Evolutionary conservation across 2,329 filamentous ascomycete species (phyloP), one percentile per base, ranked within the genome.

Genomic region (Aspergillus ruber): DNA sequence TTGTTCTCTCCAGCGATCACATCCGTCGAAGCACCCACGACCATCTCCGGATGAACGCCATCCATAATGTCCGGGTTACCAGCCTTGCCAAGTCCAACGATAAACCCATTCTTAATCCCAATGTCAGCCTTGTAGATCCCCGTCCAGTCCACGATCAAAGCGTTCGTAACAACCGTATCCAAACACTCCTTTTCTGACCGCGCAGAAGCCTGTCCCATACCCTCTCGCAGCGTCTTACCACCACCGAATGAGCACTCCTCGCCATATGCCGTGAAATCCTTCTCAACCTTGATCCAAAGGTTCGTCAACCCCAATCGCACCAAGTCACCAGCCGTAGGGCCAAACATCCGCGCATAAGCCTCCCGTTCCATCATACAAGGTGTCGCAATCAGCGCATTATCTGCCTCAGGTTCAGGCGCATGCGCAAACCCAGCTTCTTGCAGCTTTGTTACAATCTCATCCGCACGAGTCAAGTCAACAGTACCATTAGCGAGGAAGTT

Each of bases 11-110:
- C 90, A 15, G 91, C 89, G 63, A 97, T 83, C 18, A 96, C 88
- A 73, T 97, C 91, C 0, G 91, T 97, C 56, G 86, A 88, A 53
- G 84, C 85, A 9, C 91, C 91, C 8, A 96, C 82, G 1, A 95
- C 74, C 83, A 97, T 82, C 47, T 83, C 78, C 0, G 82, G 75
- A 50, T 85, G 76, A 6, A 97, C 88, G 4, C 88, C 88, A 27
- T 93, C 85, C 91, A 96, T 96, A 42, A 95, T 82, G 69, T 97
- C 91, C n/a, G 91, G 91, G 61, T 96, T 97, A 17, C 91, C 91
- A 13, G 91, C 89, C 70, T 97, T 96, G 50, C 91, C 91, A 57
- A 97, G 91, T 0, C 83, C 91, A 23, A 85, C 84, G 60, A 97
- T 96, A 35, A 86, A 65, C 2, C 91, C 90, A 56, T 90, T 71